Base-by-base conservation (phyloP, 176 grass and related monocot genomes). In the Dactylis glomerata region DNA sequence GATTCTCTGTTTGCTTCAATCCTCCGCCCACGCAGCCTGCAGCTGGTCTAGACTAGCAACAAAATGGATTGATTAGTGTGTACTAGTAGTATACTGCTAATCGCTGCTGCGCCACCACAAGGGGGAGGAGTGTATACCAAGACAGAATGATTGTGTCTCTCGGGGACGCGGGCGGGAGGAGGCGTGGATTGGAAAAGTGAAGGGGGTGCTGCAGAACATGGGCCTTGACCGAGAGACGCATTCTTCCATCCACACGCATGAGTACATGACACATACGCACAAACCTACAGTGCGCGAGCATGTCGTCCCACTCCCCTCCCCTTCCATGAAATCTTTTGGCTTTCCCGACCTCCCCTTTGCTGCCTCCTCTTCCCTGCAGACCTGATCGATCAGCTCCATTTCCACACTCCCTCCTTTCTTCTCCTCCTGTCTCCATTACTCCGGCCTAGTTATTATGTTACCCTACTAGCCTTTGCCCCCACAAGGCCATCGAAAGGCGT, bases 101-200 rank as follows among this genome's bases (percentile, higher is more conserved):
- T 30, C 32, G 4, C 58, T 7, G 50, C 50, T 54, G 50, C 52
- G n/a, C 22, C 63, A 56, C 49, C 16, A 56, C 32, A 24, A 56
- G 86, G 75, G 81, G 64, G 56, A 91, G 86, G 93, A 96, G 97
- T 99, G 97, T 91, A 83, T 99, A 82, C 76, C 93, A 99, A 99
- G 97, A 90, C 88, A 99, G 17, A 91, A 99, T 99, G 88, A 99
- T 96, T 89, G 88, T 94, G 82, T 94, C 86, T 83, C 91, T 89
- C 86, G 83, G 90, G 88, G 86, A 97, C 86, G 95, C 90, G 87
- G 86, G 95, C 90, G 85, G 83, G 62, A 86, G 83, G 81, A 98
- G 87, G 97, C 91, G 93, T 99, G 93, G 90, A 94, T 86, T 85
- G 78, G 87, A 90, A 98, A 91, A 82, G 79, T 52, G 86, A 87